Percentiles rank a stretch among this genome's conserved stretches.
Evolutionary conservation across 306 rosid genomes (phyloP).

Genomic region (Lablab purpureus): DNA sequence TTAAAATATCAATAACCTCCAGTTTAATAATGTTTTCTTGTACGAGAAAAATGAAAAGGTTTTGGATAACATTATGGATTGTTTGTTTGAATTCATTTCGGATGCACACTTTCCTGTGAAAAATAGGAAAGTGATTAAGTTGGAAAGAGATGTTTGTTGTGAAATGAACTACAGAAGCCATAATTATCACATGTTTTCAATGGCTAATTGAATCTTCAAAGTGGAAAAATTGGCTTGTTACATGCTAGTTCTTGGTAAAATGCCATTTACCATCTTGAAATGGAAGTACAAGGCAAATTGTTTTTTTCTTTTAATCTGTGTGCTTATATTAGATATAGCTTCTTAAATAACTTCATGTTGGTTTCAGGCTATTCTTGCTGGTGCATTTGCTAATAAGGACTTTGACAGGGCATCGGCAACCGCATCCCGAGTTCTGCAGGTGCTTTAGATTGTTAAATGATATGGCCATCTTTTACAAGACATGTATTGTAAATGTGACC

Average conservation of each 20-base stretch:
- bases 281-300: neutral
- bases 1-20: neutral
- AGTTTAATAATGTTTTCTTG: neutral
- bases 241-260: neutral
- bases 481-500: slow-evolving; percentile 26
- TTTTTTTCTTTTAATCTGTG: neutral
- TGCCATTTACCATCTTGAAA: slow-evolving; percentile 26
- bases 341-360: slow-evolving; percentile 12
- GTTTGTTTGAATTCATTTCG: slow-evolving; percentile 11
- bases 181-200: neutral
- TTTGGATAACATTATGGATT: neutral
- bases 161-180: slow-evolving; percentile 4
- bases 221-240: neutral
- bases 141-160: neutral
- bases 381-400: slow-evolving; percentile 91
- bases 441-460: slow-evolving; percentile 31
- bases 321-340: slow-evolving; percentile 23
- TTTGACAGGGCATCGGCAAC: slow-evolving; percentile 70
- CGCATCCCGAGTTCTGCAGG: slow-evolving; percentile 91
- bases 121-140: neutral
- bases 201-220: neutral
- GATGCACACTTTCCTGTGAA: neutral
- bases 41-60: neutral
- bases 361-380: slow-evolving; percentile 90
- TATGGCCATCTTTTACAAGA: neutral